Conservation (phyloP, 176 grass and related monocot species). For the Urochloa ruziziensis region DNA sequence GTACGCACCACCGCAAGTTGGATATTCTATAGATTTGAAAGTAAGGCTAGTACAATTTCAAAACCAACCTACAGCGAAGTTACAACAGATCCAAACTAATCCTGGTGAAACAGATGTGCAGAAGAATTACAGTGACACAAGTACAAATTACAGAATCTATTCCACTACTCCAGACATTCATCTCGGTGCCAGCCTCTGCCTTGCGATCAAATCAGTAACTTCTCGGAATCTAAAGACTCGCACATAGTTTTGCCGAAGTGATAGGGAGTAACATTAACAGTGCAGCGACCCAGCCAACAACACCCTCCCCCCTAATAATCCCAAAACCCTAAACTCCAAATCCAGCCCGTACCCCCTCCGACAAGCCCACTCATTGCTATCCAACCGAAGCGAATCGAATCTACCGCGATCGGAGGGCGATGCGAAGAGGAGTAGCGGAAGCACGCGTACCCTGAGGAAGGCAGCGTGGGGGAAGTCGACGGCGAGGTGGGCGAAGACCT, state of each 20-base stretch:
- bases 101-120: neutral
- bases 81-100: neutral
- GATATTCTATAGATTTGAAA: neutral
- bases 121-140: neutral
- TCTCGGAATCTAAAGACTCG: neutral
- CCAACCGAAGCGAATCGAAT: constrained; percentile 9
- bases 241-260: neutral
- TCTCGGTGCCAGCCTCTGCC: neutral
- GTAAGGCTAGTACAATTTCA: no score
- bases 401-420: neutral
- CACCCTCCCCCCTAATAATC: neutral
- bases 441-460: constrained; percentile 62
- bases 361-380: neutral
- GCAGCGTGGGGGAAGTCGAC: constrained; percentile 71
- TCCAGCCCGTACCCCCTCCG: neutral
- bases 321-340: constrained; percentile 14
- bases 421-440: neutral
- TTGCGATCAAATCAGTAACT: neutral
- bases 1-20: neutral
- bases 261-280: neutral
- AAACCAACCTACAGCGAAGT: neutral
- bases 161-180: neutral
- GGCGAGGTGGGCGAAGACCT: constrained; percentile 93
- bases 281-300: neutral
- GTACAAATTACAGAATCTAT: neutral